Percentiles rank a stretch among this genome's conserved stretches.
Evolutionary conservation across 2,329 filamentous ascomycete species (phyloP).

Genomic region (Alternaria conjuncta): DNA sequence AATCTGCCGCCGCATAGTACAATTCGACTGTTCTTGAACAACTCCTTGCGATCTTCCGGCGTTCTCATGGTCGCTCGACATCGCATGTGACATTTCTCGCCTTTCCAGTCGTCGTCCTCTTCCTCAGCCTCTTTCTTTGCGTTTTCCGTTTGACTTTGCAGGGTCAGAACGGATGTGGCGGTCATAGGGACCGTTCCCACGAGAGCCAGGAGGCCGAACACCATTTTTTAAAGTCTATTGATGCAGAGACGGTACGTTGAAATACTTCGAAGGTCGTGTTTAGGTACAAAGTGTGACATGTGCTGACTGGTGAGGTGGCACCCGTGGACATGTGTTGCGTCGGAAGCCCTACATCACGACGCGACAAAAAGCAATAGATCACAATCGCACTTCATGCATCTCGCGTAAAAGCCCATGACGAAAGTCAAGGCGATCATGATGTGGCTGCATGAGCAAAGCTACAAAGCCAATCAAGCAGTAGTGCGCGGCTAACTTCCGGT

Average conservation of each 20-base stretch:
- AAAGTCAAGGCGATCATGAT: constrained; percentile 7
- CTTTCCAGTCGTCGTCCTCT: constrained; percentile 24
- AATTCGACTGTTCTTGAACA: constrained; percentile 21
- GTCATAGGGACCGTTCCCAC: constrained; percentile 28
- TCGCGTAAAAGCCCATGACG: constrained; percentile 8
- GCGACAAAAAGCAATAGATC: not conserved
- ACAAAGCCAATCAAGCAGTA: not conserved
- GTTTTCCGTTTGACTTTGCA: constrained; percentile 28
- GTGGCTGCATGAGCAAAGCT: constrained; percentile 10
- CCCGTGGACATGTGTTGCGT: not conserved
- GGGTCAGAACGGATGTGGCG: constrained; percentile 23
- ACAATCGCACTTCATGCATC: not conserved
- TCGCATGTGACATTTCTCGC: constrained; percentile 28
- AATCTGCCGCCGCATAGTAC: constrained; percentile 26
- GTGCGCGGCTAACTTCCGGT: not conserved
- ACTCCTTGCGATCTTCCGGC: constrained; percentile 23
- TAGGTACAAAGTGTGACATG: not conserved
- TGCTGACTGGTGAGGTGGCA: not conserved
- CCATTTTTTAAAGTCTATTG: constrained; percentile 6
- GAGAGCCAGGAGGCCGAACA: constrained; percentile 20
- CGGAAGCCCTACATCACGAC: not conserved
- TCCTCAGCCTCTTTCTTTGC: constrained; percentile 16
- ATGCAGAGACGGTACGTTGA: not conserved
- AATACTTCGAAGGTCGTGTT: not conserved
- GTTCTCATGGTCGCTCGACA: constrained; percentile 23